Conservation (phyloP, 768 basidiomycete genomes). For the Tephrocybe rancida region DNA sequence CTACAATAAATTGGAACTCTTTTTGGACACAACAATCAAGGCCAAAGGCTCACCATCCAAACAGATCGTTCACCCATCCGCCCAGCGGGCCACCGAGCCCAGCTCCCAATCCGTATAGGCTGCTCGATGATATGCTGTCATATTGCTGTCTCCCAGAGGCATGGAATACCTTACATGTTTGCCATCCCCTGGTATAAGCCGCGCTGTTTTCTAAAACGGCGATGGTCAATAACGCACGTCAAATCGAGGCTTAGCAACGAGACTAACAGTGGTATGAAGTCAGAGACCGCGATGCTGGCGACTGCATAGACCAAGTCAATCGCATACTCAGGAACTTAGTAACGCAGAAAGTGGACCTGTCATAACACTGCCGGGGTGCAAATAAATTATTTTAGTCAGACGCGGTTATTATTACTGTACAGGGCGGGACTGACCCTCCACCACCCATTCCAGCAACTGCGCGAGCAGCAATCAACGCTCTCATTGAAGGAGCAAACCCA, state of each 20-base stretch:
- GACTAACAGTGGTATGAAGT: constrained; percentile 85
- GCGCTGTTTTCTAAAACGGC: constrained; percentile 66
- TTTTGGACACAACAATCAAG: constrained; percentile 2
- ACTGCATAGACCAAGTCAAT: constrained; percentile 49
- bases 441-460: constrained; percentile 92
- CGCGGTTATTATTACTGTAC: constrained; percentile 18
- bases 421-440: constrained; percentile 66
- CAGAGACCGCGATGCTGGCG: constrained; percentile 81
- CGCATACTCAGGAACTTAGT: constrained; percentile 18
- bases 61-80: constrained; percentile 82
- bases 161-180: constrained; percentile 67
- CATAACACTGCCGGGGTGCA: constrained; percentile 62
- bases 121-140: constrained; percentile 25
- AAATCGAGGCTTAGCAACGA: constrained; percentile 6
- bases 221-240: constrained; percentile 6
- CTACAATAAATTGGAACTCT: constrained; percentile 38
- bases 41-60: constrained; percentile 71
- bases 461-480: constrained; percentile 74
- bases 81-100: constrained; percentile 81
- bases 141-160: neutral
- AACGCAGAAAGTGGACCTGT: constrained; percentile 54
- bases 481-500: constrained; percentile 88
- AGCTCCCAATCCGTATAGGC: constrained; percentile 83
- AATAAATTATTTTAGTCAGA: constrained; percentile 25
- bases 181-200: constrained; percentile 92